Base-by-base conservation (phyloP, 2,329 filamentous ascomycete species). In the Endoconidiophora polonica region DNA sequence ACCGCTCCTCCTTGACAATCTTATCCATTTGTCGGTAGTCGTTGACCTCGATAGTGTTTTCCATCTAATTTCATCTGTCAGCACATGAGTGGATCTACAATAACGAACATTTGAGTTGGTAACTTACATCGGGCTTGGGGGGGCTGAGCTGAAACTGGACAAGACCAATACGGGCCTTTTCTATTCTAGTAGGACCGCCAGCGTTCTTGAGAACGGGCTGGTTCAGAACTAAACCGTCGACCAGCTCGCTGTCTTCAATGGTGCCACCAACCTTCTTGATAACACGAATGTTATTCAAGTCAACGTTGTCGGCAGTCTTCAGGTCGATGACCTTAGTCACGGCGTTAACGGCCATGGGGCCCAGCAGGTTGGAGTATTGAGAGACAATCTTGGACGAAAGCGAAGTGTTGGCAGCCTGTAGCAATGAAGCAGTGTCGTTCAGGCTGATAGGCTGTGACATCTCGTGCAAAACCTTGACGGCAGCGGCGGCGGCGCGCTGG, bases 11-110 rank as follows among this genome's bases (percentile, higher is more conserved):
- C 71, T 98, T 98, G 59, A 98, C 77, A 57, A 98, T 98, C 76
- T 96, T 98, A 73, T 98, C 91, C 91, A 98, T 98, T 66, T 98
- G 91, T 62, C 91, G 79, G 75, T 98, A 98, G 71, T 98, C 91
- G 67, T 98, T 98, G 61, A 98, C 91, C 29, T 94, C 82, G 56
- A 98, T 96, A 62, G 93, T 91, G 70, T 98, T 98, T 72, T 98
- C 91, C 91, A 98, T 98, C 79, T 86, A 58, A 33, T 33, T 48
- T 40, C 5, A 24, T 20, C 26, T 48, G 37, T 48, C 20, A 48
- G 33, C 16, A 16, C 12, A 16, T n/a, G 14, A 7, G n/a, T 29
- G 12, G 22, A 4, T 36, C 29, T n/a, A 45, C 12, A 23, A 12
- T 5, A 5, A 46, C 14, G 18, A 5, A 22, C 12, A 6, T n/a